Conservation (phyloP, 2,329 filamentous ascomycete genomes). For the Fusarium pininemorale region DNA sequence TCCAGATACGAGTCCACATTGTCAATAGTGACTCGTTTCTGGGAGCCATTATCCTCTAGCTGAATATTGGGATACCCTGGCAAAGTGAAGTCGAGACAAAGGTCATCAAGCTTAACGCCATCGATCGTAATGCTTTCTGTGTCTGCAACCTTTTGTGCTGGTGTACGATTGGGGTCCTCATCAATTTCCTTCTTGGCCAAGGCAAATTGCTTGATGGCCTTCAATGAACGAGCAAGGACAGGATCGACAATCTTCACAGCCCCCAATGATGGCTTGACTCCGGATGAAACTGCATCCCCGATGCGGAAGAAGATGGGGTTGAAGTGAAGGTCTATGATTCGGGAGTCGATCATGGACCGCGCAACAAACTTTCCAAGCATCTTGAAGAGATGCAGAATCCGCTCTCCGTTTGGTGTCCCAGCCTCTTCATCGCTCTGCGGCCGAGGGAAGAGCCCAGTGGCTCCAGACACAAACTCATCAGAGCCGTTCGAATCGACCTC, state of each 20-base stretch:
- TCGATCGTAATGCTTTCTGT: slow-evolving; percentile 78
- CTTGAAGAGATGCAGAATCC: slow-evolving; percentile 87
- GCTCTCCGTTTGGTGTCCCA: slow-evolving; percentile 80
- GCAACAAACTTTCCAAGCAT: slow-evolving; percentile 97
- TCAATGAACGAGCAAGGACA: slow-evolving; percentile 84
- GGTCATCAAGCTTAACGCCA: slow-evolving; percentile 81
- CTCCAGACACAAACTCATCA: slow-evolving; percentile 86
- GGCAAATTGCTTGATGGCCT: slow-evolving; percentile 87
- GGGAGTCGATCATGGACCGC: slow-evolving; percentile 96
- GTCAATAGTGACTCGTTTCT: slow-evolving; percentile 82
- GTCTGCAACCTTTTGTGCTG: slow-evolving; percentile 75
- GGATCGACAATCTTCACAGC: slow-evolving; percentile 91
- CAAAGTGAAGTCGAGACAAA: slow-evolving; percentile 92
- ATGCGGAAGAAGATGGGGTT: slow-evolving; percentile 98
- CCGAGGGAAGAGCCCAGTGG: slow-evolving; percentile 87
- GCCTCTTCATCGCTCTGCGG: slow-evolving; percentile 85
- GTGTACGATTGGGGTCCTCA: slow-evolving; percentile 70
- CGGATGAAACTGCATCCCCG: slow-evolving; percentile 70
- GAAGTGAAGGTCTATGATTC: slow-evolving; percentile 97
- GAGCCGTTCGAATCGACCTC: slow-evolving; percentile 80
- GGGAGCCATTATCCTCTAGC: slow-evolving; percentile 76
- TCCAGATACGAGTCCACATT: slow-evolving; percentile 93
- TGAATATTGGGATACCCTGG: slow-evolving; percentile 92
- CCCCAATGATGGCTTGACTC: slow-evolving; percentile 83
- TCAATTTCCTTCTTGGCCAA: slow-evolving; percentile 84